Percentiles rank a stretch among this genome's conserved stretches.
These are phyloP conservation scores for Fraxinus angustifolia DNA, from an alignment of 305 asterid species.

Conservation along the genomic window DNA sequence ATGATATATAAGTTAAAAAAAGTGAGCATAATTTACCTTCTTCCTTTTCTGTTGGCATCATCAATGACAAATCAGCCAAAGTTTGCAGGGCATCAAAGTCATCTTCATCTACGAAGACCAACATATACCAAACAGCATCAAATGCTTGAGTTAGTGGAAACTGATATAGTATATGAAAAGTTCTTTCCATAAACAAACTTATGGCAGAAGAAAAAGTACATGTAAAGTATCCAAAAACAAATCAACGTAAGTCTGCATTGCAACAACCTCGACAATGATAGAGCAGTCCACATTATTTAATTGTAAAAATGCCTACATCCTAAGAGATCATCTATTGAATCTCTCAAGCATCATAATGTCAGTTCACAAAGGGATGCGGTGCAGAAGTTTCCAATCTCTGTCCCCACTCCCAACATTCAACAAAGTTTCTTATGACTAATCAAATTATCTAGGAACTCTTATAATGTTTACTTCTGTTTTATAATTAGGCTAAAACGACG, in stretches of 20 bases:
- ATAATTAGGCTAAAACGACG: background rate
- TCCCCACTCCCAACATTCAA: slow-evolving; percentile 10
- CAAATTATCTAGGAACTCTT: background rate
- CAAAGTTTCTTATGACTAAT: slow-evolving; percentile 11
- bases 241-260: background rate
- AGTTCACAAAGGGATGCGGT: slow-evolving; percentile 17
- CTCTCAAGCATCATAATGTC: slow-evolving; percentile 14
- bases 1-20: slow-evolving; percentile 7
- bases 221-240: background rate
- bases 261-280: background rate
- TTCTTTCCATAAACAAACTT: background rate
- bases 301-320: slow-evolving; percentile 1
- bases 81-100: slow-evolving; percentile 79
- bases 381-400: background rate
- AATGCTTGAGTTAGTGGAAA: slow-evolving; percentile 14
- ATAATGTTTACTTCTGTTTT: background rate
- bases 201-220: background rate
- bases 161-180: slow-evolving; percentile 3
- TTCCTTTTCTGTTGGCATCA: slow-evolving; percentile 76
- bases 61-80: slow-evolving; percentile 73
- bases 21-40: slow-evolving; percentile 43
- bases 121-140: slow-evolving; percentile 14
- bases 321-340: background rate
- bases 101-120: slow-evolving; percentile 60
- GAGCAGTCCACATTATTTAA: background rate